Evolutionary conservation across 2,329 filamentous ascomycete genomes (phyloP).

Genomic region (Cladosporium sphaerospermum): DNA sequence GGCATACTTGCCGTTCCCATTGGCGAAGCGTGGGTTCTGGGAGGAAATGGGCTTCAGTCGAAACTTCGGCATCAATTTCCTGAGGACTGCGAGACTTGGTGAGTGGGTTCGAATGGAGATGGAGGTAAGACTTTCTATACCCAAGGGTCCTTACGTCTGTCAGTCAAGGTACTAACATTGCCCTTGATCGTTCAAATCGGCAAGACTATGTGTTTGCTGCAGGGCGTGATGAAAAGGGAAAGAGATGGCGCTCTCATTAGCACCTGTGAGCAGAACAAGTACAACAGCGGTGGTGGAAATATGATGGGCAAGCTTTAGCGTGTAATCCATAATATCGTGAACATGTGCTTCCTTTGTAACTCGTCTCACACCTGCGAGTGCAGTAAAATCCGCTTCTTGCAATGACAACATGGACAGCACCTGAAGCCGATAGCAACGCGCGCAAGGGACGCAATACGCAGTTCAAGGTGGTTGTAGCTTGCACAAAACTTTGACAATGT

Average conservation of each 20-base stretch:
- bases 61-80: slow-evolving; percentile 17
- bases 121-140: slow-evolving; percentile 13
- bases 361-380: too few species aligned
- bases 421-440: too few species aligned
- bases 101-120: slow-evolving; percentile 18
- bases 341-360: not conserved
- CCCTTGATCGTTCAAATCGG: slow-evolving; percentile 10
- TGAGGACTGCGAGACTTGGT: slow-evolving; percentile 19
- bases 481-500: too few species aligned
- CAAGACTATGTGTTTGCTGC: slow-evolving; percentile 19
- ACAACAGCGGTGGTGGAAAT: slow-evolving; percentile 17
- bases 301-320: not conserved
- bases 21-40: slow-evolving; percentile 18
- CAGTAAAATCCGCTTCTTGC: too few species aligned
- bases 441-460: too few species aligned
- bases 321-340: not conserved
- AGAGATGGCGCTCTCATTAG: slow-evolving; percentile 19
- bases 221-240: slow-evolving; percentile 20
- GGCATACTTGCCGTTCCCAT: slow-evolving; percentile 13
- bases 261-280: slow-evolving; percentile 24
- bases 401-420: too few species aligned
- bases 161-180: not conserved
- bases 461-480: too few species aligned
- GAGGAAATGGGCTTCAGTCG: slow-evolving; percentile 20
- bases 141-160: too few species aligned